Evolutionary conservation across 805 yeast species (phyloP).

Genomic region (Metschnikowia kunwiensis): DNA sequence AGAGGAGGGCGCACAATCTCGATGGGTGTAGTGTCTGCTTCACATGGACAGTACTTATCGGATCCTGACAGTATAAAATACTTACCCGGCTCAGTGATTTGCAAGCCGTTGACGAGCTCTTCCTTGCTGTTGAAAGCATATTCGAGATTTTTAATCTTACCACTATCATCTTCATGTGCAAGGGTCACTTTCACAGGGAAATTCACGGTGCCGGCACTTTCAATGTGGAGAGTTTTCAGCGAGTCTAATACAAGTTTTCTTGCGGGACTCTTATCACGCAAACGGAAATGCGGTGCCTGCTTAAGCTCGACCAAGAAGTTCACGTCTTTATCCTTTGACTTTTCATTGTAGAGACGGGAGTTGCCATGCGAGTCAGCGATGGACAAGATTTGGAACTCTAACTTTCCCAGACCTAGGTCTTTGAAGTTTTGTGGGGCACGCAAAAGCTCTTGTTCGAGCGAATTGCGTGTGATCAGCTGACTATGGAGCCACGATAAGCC

Average conservation of each 20-base stretch:
- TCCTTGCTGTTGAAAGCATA: constrained; percentile 22
- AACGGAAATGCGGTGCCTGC: constrained; percentile 23
- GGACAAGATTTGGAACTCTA: constrained; percentile 35
- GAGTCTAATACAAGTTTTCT: constrained; percentile 26
- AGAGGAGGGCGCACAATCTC: constrained; percentile 26
- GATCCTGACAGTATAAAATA: constrained; percentile 54
- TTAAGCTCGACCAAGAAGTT: constrained; percentile 28
- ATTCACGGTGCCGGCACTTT: constrained; percentile 2
- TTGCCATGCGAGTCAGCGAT: constrained; percentile 36
- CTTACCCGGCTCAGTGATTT: constrained; percentile 58
- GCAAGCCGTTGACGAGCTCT: constrained; percentile 30
- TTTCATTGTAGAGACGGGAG: constrained; percentile 32
- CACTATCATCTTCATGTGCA: constrained; percentile 25
- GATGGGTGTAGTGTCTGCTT: constrained; percentile 39
- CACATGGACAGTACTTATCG: constrained; percentile 67
- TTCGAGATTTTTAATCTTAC: constrained; percentile 24
- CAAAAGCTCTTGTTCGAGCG: constrained; percentile 35
- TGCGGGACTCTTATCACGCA: constrained; percentile 22
- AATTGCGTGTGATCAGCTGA: constrained; percentile 27
- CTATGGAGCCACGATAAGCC: constrained; percentile 33
- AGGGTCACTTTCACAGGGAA: constrained; percentile 37
- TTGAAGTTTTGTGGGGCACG: constrained; percentile 25
- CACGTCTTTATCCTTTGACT: constrained; percentile 36
- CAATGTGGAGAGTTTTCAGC: constrained; percentile 30
- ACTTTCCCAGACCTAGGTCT: constrained; percentile 19